These are phyloP conservation scores for Piper longum DNA, from an alignment of 164 flowering plant species.

Conservation along the genomic window DNA sequence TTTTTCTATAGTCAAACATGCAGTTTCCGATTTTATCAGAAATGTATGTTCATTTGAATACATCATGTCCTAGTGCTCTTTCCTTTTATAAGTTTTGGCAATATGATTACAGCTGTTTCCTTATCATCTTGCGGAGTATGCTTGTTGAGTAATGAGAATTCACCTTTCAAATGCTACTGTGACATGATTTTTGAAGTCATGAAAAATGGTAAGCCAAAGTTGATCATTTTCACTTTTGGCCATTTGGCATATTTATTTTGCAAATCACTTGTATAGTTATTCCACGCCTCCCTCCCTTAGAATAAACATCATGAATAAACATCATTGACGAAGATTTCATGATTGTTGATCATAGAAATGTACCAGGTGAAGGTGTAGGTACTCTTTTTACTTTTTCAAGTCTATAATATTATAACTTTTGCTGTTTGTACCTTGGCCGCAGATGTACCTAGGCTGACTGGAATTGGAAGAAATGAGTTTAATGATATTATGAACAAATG, in stretches of 20 bases:
- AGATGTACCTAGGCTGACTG: conserved; percentile 88
- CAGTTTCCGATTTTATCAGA: too few species aligned
- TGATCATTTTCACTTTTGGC: too few species aligned
- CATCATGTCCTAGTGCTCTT: neutral
- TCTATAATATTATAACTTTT: neutral
- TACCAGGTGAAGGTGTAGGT: neutral
- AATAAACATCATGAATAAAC: too few species aligned
- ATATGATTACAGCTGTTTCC: conserved; percentile 76
- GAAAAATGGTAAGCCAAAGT: conserved; percentile 66
- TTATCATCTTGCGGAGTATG: conserved; percentile 94
- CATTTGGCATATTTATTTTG: neutral
- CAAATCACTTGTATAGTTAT: neutral
- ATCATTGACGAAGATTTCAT: too few species aligned
- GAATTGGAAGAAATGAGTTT: conserved; percentile 95
- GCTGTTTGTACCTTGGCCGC: conserved; percentile 47
- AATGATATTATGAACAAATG: conserved; percentile 99
- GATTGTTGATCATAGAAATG: neutral
- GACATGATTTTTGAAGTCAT: conserved; percentile 97
- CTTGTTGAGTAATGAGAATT: conserved; percentile 92
- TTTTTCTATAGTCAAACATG: too few species aligned
- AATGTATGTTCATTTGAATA: too few species aligned
- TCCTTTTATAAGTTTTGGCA: neutral
- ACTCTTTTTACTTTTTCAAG: neutral
- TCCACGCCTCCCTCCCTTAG: too few species aligned
- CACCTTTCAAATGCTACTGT: conserved; percentile 97